Percentiles rank a stretch among this genome's conserved stretches.
These are phyloP conservation scores for Amphicarpaea edgeworthii DNA, from an alignment of 306 rosid species.

Conservation along the genomic window DNA sequence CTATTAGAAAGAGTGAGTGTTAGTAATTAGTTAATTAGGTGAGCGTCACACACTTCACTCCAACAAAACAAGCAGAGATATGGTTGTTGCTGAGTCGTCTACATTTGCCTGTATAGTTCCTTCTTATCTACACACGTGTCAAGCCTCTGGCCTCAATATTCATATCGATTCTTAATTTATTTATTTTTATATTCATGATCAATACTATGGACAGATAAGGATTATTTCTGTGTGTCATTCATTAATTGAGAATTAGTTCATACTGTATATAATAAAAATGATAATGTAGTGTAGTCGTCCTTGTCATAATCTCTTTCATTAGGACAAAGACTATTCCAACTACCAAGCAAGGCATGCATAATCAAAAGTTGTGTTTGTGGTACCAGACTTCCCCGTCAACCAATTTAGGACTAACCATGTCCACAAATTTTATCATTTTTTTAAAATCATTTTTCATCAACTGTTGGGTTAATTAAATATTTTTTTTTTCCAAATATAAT, in stretches of 20 bases:
- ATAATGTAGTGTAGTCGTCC: slow-evolving; percentile 34
- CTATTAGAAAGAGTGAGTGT: no score
- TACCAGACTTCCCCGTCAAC: slow-evolving; percentile 29
- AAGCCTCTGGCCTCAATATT: slow-evolving; percentile 13
- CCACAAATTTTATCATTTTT: slow-evolving; percentile 26
- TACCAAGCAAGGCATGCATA: slow-evolving; percentile 29
- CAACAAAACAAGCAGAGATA: slow-evolving; percentile 13
- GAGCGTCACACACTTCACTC: slow-evolving; percentile 11
- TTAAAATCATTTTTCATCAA: slow-evolving; percentile 11
- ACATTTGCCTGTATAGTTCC: not conserved
- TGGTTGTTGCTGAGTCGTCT: slow-evolving; percentile 32
- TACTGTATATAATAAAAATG: not conserved
- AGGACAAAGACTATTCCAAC: slow-evolving; percentile 48
- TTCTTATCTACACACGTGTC: slow-evolving; percentile 38
- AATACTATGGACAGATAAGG: no score
- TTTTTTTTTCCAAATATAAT: not conserved
- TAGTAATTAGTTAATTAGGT: slow-evolving; percentile 36
- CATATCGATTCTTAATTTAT: not conserved
- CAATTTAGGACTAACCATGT: not conserved
- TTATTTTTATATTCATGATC: no score
- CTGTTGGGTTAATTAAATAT: not conserved
- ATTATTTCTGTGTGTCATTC: not conserved
- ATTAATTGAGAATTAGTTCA: slow-evolving; percentile 20
- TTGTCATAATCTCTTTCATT: slow-evolving; percentile 46
- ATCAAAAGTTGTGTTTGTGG: slow-evolving; percentile 12